Percentiles rank a stretch among this genome's conserved stretches.
Evolutionary conservation across 495 filamentous ascomycete species (phyloP).

Genomic region (Letharia columbiana): DNA sequence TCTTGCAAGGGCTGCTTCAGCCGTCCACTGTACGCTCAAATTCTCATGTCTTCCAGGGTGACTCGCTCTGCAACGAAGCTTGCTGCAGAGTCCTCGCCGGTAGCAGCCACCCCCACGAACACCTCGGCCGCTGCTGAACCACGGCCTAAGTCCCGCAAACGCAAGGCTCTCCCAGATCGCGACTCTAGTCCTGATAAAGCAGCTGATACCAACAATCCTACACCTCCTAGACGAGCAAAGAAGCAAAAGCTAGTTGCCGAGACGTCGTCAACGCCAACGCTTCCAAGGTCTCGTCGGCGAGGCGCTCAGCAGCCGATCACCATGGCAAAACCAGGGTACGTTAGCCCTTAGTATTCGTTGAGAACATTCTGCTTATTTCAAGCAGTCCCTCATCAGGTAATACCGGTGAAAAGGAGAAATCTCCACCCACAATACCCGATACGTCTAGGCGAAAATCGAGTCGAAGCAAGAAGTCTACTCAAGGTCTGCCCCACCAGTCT

Average conservation of each 20-base stretch:
- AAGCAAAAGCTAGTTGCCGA: conserved; percentile 36
- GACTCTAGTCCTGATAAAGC: conserved; percentile 35
- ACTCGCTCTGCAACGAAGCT: conserved; percentile 72
- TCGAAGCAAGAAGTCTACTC: conserved; percentile 49
- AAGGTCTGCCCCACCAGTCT: conserved; percentile 24
- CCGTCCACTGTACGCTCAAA: conserved; percentile 19
- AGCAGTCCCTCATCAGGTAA: conserved; percentile 19
- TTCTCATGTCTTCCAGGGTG: conserved; percentile 78
- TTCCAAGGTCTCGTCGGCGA: conserved; percentile 46
- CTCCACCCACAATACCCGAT: conserved; percentile 38
- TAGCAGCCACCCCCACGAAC: conserved; percentile 21
- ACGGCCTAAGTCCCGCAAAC: conserved; percentile 39
- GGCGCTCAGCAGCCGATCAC: conserved; percentile 54
- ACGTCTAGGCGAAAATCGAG: conserved; percentile 60
- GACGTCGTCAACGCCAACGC: conserved; percentile 25
- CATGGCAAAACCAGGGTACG: conserved; percentile 81
- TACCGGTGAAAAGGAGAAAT: conserved; percentile 37
- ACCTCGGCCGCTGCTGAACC: conserved; percentile 11
- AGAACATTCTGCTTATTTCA: not conserved
- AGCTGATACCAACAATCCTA: conserved; percentile 33
- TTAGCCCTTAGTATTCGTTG: conserved; percentile 12
- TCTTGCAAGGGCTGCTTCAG: conserved; percentile 5
- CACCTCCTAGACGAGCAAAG: conserved; percentile 44
- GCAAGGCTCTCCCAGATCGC: conserved; percentile 43
- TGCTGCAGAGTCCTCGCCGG: conserved; percentile 50